Base-by-base conservation (phyloP, 192 early-diverging fungal species). In the Chytriomyces confervae region DNA sequence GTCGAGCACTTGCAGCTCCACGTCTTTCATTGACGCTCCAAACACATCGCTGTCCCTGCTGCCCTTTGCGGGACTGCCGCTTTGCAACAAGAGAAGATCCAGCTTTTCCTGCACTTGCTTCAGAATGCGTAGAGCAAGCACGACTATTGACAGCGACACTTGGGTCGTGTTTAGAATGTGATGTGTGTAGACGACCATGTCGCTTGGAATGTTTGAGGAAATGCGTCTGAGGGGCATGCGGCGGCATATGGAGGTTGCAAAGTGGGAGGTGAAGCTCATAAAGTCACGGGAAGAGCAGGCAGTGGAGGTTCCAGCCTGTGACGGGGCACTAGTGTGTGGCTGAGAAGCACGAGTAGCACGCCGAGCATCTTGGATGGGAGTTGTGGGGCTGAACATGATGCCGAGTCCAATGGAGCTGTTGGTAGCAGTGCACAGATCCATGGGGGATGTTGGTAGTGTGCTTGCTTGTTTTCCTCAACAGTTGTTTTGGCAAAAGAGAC, bases 81-180 rank as follows among this genome's bases (percentile, higher is more conserved):
- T n/a, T 46, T 46, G 45, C 23, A 68, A 47, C 13, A 29, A 3
- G 23, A 20, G 62, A 36, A 36, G 23, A 47, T 67, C 48, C 5
- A 67, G 11, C 27, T 70, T 70, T 13, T 16, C n/a, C 50, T 70
- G 69, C 23, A 74, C n/a, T 18, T 62, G 45, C 36, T 62, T 62
- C 11, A 74, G 3, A n/a, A 74, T 44, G 9, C 60, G 10, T 7
- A 74, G 29, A 7, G 72, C 72, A 8, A 74, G 10, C 9, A 74
- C 72, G 9, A 74, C 61, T 62, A 74, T 45, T 18, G 60, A 62
- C 7, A 61, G 43, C 5, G 60, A 62, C 7, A 74, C 72, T 74
- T 74, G 72, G 4, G 72, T 74, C 29, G 60, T 62, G 9, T 27
- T 23, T 16, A 74, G 61, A 7, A 74, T 27, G 18, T 61, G 60